A percentile compares a stretch with the other conserved stretches of the same genome.
Conservation (phyloP, 805 yeast species). For the Yarrowia sp. region DNA sequence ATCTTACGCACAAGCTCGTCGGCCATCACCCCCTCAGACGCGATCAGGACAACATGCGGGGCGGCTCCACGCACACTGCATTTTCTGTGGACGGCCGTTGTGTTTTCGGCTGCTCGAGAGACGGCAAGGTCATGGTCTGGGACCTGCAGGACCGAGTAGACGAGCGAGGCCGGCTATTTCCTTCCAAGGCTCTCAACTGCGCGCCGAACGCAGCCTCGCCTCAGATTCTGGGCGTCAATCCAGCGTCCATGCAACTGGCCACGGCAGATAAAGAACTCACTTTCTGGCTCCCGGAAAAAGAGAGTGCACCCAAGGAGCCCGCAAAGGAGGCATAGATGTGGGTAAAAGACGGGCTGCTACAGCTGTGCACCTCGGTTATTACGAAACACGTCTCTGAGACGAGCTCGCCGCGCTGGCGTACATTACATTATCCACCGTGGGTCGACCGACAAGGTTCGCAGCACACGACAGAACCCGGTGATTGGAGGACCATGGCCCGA, state of each 20-base stretch:
- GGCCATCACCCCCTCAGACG: slow-evolving; percentile 57
- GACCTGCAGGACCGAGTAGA: slow-evolving; percentile 49
- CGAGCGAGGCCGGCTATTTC: slow-evolving; percentile 44
- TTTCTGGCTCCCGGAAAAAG: slow-evolving; percentile 53
- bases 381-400: not conserved
- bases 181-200: slow-evolving; percentile 43
- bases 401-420: not conserved
- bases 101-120: slow-evolving; percentile 66
- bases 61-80: slow-evolving; percentile 55
- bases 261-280: slow-evolving; percentile 65
- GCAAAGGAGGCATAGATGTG: slow-evolving; percentile 33
- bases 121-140: slow-evolving; percentile 62
- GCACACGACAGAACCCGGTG: not conserved
- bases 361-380: slow-evolving; percentile 9
- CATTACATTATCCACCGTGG: not conserved
- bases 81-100: slow-evolving; percentile 72
- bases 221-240: slow-evolving; percentile 64
- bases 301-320: not conserved
- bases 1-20: slow-evolving; percentile 54
- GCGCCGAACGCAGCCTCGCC: slow-evolving; percentile 51
- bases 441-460: not conserved
- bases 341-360: not conserved
- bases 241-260: slow-evolving; percentile 65
- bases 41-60: slow-evolving; percentile 57
- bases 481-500: not conserved